phyloP scores from a whole-genome alignment of 2,329 filamentous ascomycete genomes.

The Fusarium pseudocircinatum region DNA sequence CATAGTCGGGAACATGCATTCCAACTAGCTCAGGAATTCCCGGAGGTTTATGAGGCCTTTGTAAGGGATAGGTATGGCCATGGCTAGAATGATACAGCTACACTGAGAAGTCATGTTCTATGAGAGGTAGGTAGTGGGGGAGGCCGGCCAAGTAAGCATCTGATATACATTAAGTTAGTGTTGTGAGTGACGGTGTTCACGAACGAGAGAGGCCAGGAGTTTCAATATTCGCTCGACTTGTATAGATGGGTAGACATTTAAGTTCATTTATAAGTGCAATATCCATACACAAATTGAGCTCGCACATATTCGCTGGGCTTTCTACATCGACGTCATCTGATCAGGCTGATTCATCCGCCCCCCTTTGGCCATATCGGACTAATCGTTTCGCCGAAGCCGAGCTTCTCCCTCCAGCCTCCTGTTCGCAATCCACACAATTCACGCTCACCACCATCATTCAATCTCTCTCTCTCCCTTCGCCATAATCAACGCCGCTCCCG shows the following conservation, averaged over 20 bases:
- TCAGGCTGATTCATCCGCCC: not conserved
- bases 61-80: not conserved
- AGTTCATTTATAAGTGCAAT: too few species aligned
- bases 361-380: not conserved
- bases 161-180: not conserved
- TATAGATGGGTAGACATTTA: not conserved
- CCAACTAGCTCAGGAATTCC: not conserved
- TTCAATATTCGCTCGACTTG: not conserved
- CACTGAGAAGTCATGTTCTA: not conserved
- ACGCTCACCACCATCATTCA: not conserved
- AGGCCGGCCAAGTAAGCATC: not conserved
- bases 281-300: too few species aligned
- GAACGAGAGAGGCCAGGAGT: rapidly evolving
- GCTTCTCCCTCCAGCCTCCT: not conserved
- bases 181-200: not conserved
- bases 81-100: not conserved
- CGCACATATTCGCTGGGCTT: not conserved
- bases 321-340: not conserved
- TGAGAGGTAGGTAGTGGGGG: not conserved
- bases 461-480: not conserved
- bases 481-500: not conserved
- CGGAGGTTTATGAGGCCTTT: not conserved
- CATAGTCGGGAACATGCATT: not conserved
- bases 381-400: not conserved
- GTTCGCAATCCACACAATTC: not conserved